phyloP scores from a whole-genome alignment of 139 green algal species.

The Chlorella sp. region DNA sequence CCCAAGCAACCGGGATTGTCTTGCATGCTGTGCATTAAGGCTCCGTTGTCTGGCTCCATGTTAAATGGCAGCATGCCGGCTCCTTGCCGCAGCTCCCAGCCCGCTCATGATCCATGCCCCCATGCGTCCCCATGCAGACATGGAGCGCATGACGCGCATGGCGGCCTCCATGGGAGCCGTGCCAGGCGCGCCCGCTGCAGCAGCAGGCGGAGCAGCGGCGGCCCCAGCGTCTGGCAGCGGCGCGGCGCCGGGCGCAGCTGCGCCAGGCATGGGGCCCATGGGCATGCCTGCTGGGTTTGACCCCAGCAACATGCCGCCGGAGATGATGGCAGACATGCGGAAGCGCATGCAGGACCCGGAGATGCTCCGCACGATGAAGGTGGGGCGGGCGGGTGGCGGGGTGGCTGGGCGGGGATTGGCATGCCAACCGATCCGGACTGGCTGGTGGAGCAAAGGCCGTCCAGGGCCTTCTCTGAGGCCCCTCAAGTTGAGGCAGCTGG shows the following conservation, averaged over 20 bases:
- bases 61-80: too few species aligned
- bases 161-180: conserved; percentile 15
- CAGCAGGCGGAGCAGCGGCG: background rate
- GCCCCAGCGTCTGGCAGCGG: background rate
- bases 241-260: background rate
- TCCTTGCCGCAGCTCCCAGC: too few species aligned
- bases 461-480: too few species aligned
- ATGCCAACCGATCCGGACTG: too few species aligned
- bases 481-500: too few species aligned
- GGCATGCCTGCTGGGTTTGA: conserved; percentile 21
- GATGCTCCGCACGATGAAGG: conserved; percentile 44
- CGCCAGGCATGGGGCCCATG: background rate
- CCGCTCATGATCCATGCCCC: too few species aligned
- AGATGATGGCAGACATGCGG: conserved; percentile 36
- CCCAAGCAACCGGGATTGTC: too few species aligned
- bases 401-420: too few species aligned
- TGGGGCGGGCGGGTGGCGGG: background rate
- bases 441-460: too few species aligned
- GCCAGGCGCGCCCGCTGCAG: background rate
- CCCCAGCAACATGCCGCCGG: conserved; percentile 1
- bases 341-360: conserved; percentile 38
- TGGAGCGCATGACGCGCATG: conserved; percentile 44
- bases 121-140: conserved; percentile 1
- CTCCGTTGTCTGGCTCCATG: too few species aligned
- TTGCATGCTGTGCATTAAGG: too few species aligned